These are phyloP conservation scores for Kazachstania kunashirensis DNA, from an alignment of 805 yeast genomes.

Conservation along the genomic window DNA sequence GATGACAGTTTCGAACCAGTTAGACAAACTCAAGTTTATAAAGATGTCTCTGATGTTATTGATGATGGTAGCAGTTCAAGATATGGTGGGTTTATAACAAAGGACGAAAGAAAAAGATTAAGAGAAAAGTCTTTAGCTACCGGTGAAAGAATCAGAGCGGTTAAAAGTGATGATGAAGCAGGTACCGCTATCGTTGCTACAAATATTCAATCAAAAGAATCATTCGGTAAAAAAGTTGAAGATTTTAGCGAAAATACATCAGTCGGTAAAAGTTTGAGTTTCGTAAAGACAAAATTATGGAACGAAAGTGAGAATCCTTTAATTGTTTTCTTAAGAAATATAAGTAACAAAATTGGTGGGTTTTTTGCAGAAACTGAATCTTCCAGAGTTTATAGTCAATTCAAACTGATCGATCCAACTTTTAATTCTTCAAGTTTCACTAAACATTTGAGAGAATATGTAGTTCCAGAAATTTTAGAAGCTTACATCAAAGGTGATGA, in stretches of 20 bases:
- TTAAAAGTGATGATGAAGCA: conserved; percentile 70
- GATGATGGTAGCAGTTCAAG: conserved; percentile 82
- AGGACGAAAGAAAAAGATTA: conserved; percentile 68
- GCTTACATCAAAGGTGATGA: conserved; percentile 92
- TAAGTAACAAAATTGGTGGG: conserved; percentile 71
- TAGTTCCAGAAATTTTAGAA: conserved; percentile 90
- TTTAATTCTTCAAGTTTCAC: conserved; percentile 73
- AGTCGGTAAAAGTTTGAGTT: conserved; percentile 54
- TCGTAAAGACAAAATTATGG: conserved; percentile 58
- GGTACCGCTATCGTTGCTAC: conserved; percentile 79
- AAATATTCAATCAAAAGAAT: conserved; percentile 63
- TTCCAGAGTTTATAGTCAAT: conserved; percentile 80
- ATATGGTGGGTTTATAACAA: conserved; percentile 86
- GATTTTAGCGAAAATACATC: conserved; percentile 57
- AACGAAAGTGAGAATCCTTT: conserved; percentile 93
- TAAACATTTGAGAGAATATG: conserved; percentile 77
- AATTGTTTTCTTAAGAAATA: conserved; percentile 67
- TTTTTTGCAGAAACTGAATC: conserved; percentile 94
- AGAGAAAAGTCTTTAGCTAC: conserved; percentile 52
- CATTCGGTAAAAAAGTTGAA: conserved; percentile 54
- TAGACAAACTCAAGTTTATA: conserved; percentile 78
- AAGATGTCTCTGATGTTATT: conserved; percentile 77
- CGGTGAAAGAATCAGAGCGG: conserved; percentile 56
- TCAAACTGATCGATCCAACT: conserved; percentile 81
- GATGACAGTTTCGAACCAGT: conserved; percentile 87